Evolutionary conservation across 495 filamentous ascomycete species (phyloP).

Genomic region (Trichocladium antarcticum): DNA sequence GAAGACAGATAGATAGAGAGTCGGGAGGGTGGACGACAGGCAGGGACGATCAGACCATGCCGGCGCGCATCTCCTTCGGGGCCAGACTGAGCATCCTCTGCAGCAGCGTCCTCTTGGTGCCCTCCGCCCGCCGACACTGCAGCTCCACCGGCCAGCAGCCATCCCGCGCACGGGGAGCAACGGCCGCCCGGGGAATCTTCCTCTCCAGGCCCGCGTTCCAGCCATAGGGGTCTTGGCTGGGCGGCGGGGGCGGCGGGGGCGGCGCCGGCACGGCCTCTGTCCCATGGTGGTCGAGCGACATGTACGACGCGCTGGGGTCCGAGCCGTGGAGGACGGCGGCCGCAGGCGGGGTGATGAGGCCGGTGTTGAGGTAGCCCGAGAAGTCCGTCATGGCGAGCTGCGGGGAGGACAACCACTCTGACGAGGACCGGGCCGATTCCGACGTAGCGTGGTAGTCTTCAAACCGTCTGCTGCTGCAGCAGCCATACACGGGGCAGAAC

Average conservation of each 20-base stretch:
- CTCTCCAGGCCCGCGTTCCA: slow-evolving; percentile 37
- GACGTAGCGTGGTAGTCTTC: not conserved
- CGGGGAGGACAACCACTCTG: not conserved
- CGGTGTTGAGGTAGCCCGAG: slow-evolving; percentile 5
- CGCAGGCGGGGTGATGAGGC: not conserved
- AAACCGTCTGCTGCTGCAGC: not conserved
- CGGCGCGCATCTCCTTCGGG: slow-evolving; percentile 4
- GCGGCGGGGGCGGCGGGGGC: no score
- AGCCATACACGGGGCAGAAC: not conserved
- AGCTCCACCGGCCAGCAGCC: slow-evolving; percentile 8
- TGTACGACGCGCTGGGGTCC: slow-evolving; percentile 6
- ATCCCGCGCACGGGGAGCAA: no score
- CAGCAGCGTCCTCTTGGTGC: slow-evolving; percentile 31
- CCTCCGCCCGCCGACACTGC: slow-evolving; percentile 22
- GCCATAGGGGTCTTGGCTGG: slow-evolving; percentile 32
- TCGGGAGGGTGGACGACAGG: not conserved
- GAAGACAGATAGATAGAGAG: not conserved
- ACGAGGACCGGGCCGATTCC: not conserved
- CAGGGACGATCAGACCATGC: not conserved
- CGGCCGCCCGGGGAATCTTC: not conserved
- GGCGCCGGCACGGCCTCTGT: no score
- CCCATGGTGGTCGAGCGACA: slow-evolving; percentile 16
- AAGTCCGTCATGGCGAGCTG: slow-evolving; percentile 9
- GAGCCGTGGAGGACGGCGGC: not conserved
- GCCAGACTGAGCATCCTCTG: slow-evolving; percentile 33